phyloP scores from a whole-genome alignment of 2,329 filamentous ascomycete genomes.

The Stachybotrys elegans region DNA sequence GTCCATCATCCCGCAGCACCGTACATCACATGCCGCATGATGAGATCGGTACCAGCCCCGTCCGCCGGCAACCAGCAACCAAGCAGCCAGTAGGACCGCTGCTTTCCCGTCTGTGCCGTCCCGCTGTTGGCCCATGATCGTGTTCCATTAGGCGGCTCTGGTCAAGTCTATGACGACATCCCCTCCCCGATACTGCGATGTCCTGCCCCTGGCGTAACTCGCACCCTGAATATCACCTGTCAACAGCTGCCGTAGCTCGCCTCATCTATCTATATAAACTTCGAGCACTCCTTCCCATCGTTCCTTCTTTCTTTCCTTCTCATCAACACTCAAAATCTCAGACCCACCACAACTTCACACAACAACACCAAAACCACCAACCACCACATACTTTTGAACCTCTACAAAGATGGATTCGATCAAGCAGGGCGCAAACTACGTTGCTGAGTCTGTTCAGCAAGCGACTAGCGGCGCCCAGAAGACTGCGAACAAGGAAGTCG shows the following conservation, averaged over 20 bases:
- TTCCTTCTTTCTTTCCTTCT: neutral
- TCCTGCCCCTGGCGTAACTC: neutral
- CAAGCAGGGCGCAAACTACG: constrained; percentile 62
- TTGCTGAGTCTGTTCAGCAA: constrained; percentile 57
- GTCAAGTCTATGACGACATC: constrained; percentile 5
- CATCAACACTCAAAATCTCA: constrained; percentile 11
- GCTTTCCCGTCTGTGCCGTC: too few species aligned
- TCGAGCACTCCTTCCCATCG: neutral
- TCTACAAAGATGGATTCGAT: constrained; percentile 46
- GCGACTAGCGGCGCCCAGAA: constrained; percentile 52
- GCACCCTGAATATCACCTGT: neutral
- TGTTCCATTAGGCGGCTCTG: too few species aligned
- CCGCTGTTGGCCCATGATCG: too few species aligned
- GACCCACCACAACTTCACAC: constrained; percentile 7
- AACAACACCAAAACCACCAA: constrained; percentile 8
- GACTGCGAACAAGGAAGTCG: constrained; percentile 65
- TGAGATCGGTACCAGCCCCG: too few species aligned
- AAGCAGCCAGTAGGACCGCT: too few species aligned
- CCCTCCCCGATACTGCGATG: too few species aligned
- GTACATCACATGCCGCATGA: too few species aligned
- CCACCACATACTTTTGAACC: constrained; percentile 1
- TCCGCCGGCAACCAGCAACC: too few species aligned
- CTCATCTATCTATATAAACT: constrained; percentile 16
- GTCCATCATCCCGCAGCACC: too few species aligned
- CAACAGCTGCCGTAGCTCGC: neutral